Evolutionary conservation across 805 yeast species (phyloP).

Genomic region (Candida alai): DNA sequence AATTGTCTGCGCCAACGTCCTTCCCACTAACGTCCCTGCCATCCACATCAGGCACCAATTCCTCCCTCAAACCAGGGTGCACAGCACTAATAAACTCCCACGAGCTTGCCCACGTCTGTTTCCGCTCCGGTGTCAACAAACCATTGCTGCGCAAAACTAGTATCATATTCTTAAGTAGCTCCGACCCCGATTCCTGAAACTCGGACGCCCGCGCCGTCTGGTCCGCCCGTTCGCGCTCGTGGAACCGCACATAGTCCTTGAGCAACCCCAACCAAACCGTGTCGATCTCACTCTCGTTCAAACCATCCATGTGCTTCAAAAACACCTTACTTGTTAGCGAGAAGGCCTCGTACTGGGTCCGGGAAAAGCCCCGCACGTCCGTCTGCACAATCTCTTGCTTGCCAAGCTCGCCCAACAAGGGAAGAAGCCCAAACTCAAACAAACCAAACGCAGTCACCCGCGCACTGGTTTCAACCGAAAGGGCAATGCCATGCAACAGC

Average conservation of each 20-base stretch:
- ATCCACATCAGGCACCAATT: constrained; percentile 8
- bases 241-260: constrained; percentile 27
- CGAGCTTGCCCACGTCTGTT: constrained; percentile 27
- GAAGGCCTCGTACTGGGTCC: constrained; percentile 66
- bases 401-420: constrained; percentile 62
- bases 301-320: constrained; percentile 28
- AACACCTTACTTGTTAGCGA: constrained; percentile 59
- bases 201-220: constrained; percentile 13
- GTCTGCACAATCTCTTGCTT: constrained; percentile 57
- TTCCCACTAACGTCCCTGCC: too few species aligned
- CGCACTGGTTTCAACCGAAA: constrained; percentile 35
- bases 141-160: constrained; percentile 31
- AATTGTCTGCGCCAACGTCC: too few species aligned
- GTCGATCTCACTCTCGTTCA: constrained; percentile 19
- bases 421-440: constrained; percentile 72
- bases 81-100: constrained; percentile 29
- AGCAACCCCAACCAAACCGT: constrained; percentile 34
- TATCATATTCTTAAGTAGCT: constrained; percentile 39
- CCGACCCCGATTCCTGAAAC: constrained; percentile 31
- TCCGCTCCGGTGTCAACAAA: constrained; percentile 18
- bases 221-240: constrained; percentile 19
- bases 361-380: constrained; percentile 59
- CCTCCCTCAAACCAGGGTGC: constrained; percentile 25
- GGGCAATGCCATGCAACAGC: constrained; percentile 50
- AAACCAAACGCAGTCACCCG: constrained; percentile 46